Base-by-base conservation (phyloP, 768 basidiomycete species). In the Pleurotus eryngii region DNA sequence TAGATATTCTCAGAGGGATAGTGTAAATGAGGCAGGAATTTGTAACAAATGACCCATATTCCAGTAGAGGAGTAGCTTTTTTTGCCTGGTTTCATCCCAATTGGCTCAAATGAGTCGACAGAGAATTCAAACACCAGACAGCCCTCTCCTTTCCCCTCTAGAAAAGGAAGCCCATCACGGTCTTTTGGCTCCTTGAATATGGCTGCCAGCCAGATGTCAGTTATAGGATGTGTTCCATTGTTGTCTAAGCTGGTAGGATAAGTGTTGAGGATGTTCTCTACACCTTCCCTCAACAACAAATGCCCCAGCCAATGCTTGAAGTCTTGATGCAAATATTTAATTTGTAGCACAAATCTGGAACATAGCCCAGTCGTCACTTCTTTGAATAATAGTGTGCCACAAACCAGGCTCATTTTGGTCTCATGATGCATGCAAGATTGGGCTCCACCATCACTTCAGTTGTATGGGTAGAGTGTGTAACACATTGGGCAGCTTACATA, bases 231-330 rank as follows among this genome's bases (percentile, higher is more conserved):
- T 20, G 39, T 18, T 39, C 11, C 14, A 5, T 53, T 20, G 15
- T 20, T 7, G n/a, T 9, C 5, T 24, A 4, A 45, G n/a, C 20
- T 20, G 9, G 48, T 5, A 3, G 60, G 64, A 54, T 58, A 63
- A 7, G 49, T 43, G 2, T 68, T 60, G 8, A 69, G 51, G 12
- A 62, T 46, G 8, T 67, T 63, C 42, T 69, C 68, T 14, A 70
- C 66, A 1, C 64, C 67, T 26, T 61, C 63, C 4, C 69, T 43
- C 5, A 65, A 68, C 1, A 70, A 46, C 4, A 71, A 22, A 3
- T 64, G 60, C 1, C 64, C 68, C 3, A 70, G n/a, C 68, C 70
- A 70, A 2, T 59, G 24, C 47, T 66, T 65, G 4, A 70, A 17
- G 2, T 56, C 55, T 4, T 70, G 66, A 46, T 68, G 63, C 3